Conservation (phyloP, 768 basidiomycete genomes). For the Suillus clintonianus region DNA sequence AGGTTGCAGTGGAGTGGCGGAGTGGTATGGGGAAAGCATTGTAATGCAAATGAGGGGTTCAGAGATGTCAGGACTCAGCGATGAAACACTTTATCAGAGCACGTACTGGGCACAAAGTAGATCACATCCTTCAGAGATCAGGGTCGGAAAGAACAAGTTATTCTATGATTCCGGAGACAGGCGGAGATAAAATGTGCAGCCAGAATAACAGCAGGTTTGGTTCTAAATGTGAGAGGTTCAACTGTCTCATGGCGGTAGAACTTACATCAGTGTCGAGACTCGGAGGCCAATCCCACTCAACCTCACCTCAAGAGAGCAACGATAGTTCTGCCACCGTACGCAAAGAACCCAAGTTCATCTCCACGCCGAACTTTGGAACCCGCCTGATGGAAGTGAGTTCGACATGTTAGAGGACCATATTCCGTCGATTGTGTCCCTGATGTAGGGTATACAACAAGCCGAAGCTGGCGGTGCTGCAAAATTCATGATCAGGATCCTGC, state of each 20-base stretch:
- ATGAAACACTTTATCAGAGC: background rate
- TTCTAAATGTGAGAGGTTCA: background rate
- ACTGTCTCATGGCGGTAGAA: background rate
- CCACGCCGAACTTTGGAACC: constrained; percentile 58
- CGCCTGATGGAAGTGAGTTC: constrained; percentile 27
- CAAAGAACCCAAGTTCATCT: constrained; percentile 65
- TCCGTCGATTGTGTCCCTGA: too few species aligned
- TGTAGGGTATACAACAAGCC: too few species aligned
- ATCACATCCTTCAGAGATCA: background rate
- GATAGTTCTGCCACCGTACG: constrained; percentile 76
- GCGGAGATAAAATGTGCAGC: constrained; percentile 28
- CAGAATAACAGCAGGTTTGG: constrained; percentile 13
- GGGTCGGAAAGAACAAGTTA: constrained; percentile 3
- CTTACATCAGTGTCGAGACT: too few species aligned
- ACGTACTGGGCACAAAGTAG: background rate
- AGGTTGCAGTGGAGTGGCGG: too few species aligned
- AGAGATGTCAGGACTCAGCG: background rate
- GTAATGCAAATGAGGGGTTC: background rate
- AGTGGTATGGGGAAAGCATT: background rate
- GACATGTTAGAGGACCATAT: background rate
- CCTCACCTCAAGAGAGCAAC: constrained; percentile 31
- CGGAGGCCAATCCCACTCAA: too few species aligned
- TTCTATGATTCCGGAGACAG: constrained; percentile 26
- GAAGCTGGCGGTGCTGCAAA: too few species aligned
- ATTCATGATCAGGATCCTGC: constrained; percentile 48